Percentiles rank a stretch among this genome's conserved stretches.
Evolutionary conservation across 2,329 filamentous ascomycete species (phyloP).

Genomic region (Elsinoe fawcettii): DNA sequence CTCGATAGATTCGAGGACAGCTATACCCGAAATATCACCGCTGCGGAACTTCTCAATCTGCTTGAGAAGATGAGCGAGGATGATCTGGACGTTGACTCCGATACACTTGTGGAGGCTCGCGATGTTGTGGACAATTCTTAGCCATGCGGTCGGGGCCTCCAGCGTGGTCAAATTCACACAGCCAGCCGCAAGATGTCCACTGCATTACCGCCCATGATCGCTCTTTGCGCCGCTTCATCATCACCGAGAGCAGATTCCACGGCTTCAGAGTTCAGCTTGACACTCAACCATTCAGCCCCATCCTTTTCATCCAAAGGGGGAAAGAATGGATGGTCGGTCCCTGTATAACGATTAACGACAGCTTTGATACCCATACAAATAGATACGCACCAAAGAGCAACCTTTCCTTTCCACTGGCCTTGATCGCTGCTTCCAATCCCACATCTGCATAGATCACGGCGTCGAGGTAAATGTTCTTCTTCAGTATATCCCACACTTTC

Average conservation of each 20-base stretch:
- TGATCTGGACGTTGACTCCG: slow-evolving; percentile 40
- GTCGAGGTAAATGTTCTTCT: slow-evolving; percentile 77
- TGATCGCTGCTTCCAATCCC: slow-evolving; percentile 62
- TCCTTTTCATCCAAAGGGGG: slow-evolving; percentile 61
- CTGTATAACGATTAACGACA: slow-evolving; percentile 23
- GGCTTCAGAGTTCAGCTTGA: slow-evolving; percentile 51
- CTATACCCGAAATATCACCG: slow-evolving; percentile 61
- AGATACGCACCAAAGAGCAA: slow-evolving; percentile 58
- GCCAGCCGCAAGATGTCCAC: slow-evolving; percentile 40
- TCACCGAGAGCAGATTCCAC: slow-evolving; percentile 47
- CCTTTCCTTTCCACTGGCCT: slow-evolving; percentile 58
- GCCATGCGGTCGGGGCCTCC: no score
- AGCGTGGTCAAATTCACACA: not conserved
- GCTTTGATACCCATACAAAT: not conserved
- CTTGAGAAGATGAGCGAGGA: slow-evolving; percentile 45
- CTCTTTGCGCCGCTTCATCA: slow-evolving; percentile 41
- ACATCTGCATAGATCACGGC: slow-evolving; percentile 76
- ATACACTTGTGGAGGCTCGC: slow-evolving; percentile 10
- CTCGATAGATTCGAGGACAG: slow-evolving; percentile 77
- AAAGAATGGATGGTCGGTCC: slow-evolving; percentile 79
- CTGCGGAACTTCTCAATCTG: slow-evolving; percentile 54
- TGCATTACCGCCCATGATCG: slow-evolving; percentile 55
- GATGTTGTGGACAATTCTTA: no score
- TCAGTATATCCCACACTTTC: slow-evolving; percentile 56
- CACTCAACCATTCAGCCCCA: slow-evolving; percentile 61